Conservation (phyloP, 768 basidiomycete genomes). For the Podaxis mareebaensis region DNA sequence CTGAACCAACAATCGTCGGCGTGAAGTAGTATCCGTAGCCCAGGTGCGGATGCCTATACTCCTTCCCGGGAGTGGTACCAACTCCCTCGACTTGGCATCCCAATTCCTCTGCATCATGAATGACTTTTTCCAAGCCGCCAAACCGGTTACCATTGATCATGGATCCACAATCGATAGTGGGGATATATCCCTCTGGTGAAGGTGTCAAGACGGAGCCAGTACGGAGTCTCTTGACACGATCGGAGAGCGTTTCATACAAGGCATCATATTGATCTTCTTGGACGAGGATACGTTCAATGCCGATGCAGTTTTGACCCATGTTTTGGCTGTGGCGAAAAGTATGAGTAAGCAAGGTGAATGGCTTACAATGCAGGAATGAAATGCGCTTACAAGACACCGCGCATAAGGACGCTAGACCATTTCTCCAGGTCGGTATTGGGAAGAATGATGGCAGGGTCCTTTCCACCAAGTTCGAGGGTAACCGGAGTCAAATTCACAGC, state of each 20-base stretch:
- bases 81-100: slow-evolving; percentile 66
- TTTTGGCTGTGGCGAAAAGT: slow-evolving; percentile 64
- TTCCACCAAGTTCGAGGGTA: slow-evolving; percentile 91
- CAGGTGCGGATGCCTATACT: slow-evolving; percentile 64
- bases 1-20: slow-evolving; percentile 86
- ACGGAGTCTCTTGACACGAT: slow-evolving; percentile 71
- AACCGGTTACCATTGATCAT: slow-evolving; percentile 84
- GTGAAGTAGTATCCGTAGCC: slow-evolving; percentile 80
- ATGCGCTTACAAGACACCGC: slow-evolving; percentile 83
- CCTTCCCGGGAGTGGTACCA: slow-evolving; percentile 43
- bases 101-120: slow-evolving; percentile 62
- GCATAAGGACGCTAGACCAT: slow-evolving; percentile 84
- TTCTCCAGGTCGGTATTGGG: slow-evolving; percentile 80
- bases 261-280: slow-evolving; percentile 76
- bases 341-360: background rate
- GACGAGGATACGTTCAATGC: slow-evolving; percentile 91
- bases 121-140: slow-evolving; percentile 63
- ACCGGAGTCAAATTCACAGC: slow-evolving; percentile 88
- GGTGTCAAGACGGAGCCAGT: slow-evolving; percentile 73
- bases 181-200: slow-evolving; percentile 66
- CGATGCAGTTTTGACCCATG: slow-evolving; percentile 95
- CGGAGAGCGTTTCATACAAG: slow-evolving; percentile 62
- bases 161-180: slow-evolving; percentile 80
- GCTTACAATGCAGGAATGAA: background rate
- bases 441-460: slow-evolving; percentile 91